Evolutionary conservation across 2,329 filamentous ascomycete genomes (phyloP).

Genomic region (Botryotinia globosa): DNA sequence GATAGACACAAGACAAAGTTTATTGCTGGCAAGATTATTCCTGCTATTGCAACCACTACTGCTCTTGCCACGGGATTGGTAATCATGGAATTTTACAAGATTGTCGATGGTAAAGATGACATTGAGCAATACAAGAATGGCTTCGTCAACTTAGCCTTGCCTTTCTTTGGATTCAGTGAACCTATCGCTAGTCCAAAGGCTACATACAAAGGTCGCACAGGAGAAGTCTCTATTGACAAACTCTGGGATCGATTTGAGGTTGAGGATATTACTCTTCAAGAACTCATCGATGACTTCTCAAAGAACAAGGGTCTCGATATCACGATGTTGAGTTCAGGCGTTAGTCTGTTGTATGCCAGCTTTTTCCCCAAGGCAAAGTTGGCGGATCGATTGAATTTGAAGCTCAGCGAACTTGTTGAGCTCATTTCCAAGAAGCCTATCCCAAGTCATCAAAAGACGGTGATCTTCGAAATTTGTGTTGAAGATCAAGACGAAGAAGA

Average conservation of each 20-base stretch:
- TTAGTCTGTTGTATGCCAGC: conserved; percentile 88
- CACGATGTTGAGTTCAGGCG: conserved; percentile 95
- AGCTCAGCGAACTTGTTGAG: conserved; percentile 84
- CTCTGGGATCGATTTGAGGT: conserved; percentile 98
- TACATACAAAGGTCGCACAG: conserved; percentile 75
- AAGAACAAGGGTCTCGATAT: conserved; percentile 71
- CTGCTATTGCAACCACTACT: conserved; percentile 95
- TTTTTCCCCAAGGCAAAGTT: conserved; percentile 79
- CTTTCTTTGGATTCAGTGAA: conserved; percentile 98
- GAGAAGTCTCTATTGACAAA: conserved; percentile 84
- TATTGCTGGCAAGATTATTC: conserved; percentile 99
- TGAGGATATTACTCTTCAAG: conserved; percentile 75
- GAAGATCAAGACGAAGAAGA: conserved; percentile 89
- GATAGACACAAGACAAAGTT: conserved; percentile 99
- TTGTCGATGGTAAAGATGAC: conserved; percentile 92
- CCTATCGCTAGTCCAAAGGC: conserved; percentile 93
- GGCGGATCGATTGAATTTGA: conserved; percentile 78
- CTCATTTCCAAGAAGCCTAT: conserved; percentile 89
- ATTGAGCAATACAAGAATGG: conserved; percentile 99
- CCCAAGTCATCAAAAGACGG: conserved; percentile 86
- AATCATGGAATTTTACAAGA: conserved; percentile 90
- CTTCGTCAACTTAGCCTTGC: conserved; percentile 92
- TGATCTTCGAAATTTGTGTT: conserved; percentile 94
- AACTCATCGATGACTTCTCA: conserved; percentile 81
- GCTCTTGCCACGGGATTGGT: conserved; percentile 93